Percentiles rank a stretch among this genome's conserved stretches.
phyloP scores from a whole-genome alignment of 2,329 filamentous ascomycete species.

The Macrophomina phaseolina region DNA sequence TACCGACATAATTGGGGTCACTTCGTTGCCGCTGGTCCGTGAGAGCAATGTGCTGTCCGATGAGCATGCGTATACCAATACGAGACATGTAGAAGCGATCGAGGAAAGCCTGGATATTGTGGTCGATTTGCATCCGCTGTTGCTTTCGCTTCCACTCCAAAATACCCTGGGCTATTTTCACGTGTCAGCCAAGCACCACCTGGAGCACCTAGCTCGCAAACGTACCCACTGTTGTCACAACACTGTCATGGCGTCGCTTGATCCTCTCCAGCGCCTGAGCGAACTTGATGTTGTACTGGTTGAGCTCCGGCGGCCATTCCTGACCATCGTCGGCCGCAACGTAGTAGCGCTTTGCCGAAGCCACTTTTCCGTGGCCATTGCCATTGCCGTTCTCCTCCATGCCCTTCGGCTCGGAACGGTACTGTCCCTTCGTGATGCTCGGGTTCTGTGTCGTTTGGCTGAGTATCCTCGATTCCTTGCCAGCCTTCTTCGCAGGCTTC shows the following conservation, averaged over 20 bases:
- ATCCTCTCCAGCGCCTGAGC: constrained; percentile 88
- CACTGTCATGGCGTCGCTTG: constrained; percentile 93
- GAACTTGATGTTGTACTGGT: constrained; percentile 92
- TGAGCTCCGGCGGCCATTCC: constrained; percentile 92
- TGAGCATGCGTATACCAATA: constrained; percentile 98
- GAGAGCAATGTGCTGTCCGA: constrained; percentile 96
- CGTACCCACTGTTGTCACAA: constrained; percentile 84
- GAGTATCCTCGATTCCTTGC: constrained; percentile 69
- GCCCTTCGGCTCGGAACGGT: constrained; percentile 60
- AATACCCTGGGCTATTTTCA: constrained; percentile 77
- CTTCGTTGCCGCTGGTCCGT: constrained; percentile 89
- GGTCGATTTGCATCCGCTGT: constrained; percentile 97
- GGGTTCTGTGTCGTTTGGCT: constrained; percentile 88
- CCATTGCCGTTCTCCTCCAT: constrained; percentile 48
- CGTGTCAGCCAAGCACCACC: not conserved
- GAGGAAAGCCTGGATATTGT: constrained; percentile 95
- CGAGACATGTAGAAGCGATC: constrained; percentile 99
- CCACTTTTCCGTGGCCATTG: constrained; percentile 57
- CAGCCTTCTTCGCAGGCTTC: constrained; percentile 64
- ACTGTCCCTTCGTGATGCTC: constrained; percentile 83
- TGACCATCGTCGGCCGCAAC: constrained; percentile 85
- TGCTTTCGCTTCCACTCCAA: constrained; percentile 96
- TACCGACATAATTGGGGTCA: constrained; percentile 94
- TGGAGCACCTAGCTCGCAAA: not conserved
- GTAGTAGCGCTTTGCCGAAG: constrained; percentile 75